Evolutionary conservation across 805 yeast genomes (phyloP).

Genomic region (Nakazawaea populi): DNA sequence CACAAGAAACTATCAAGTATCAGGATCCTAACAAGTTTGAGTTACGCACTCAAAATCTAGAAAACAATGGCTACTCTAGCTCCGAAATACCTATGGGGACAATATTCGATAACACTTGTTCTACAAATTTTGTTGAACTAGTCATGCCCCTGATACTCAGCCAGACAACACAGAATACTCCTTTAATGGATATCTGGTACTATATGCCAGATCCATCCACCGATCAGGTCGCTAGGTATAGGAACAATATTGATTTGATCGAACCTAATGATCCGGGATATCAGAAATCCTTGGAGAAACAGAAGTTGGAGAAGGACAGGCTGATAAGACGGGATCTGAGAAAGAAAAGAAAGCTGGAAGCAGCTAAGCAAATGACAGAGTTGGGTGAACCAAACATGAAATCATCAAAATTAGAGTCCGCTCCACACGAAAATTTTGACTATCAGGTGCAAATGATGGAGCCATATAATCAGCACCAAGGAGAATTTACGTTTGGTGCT

Average conservation of each 20-base stretch:
- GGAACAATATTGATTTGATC: constrained; percentile 11
- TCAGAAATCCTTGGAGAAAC: constrained; percentile 10
- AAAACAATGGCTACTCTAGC: neutral
- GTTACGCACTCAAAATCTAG: neutral
- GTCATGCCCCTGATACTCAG: neutral
- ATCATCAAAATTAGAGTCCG: neutral
- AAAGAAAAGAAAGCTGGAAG: constrained; percentile 7
- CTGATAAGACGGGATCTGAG: constrained; percentile 3
- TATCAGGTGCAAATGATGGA: neutral
- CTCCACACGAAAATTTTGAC: too few species aligned
- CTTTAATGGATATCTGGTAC: constrained; percentile 14
- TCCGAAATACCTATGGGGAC: neutral
- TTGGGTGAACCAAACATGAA: neutral
- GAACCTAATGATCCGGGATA: constrained; percentile 21
- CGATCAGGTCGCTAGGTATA: constrained; percentile 19
- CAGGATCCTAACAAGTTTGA: neutral
- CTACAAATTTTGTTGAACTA: constrained; percentile 1
- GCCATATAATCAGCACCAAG: neutral
- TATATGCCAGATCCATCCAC: constrained; percentile 17
- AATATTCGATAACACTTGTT: neutral
- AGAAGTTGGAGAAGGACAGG: constrained; percentile 5
- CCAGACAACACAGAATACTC: neutral
- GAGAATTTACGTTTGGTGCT: neutral
- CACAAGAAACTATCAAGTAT: neutral
- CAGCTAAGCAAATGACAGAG: too few species aligned